Base-by-base conservation (phyloP, 768 basidiomycete genomes). In the Chalciporus pseudorubinellus region DNA sequence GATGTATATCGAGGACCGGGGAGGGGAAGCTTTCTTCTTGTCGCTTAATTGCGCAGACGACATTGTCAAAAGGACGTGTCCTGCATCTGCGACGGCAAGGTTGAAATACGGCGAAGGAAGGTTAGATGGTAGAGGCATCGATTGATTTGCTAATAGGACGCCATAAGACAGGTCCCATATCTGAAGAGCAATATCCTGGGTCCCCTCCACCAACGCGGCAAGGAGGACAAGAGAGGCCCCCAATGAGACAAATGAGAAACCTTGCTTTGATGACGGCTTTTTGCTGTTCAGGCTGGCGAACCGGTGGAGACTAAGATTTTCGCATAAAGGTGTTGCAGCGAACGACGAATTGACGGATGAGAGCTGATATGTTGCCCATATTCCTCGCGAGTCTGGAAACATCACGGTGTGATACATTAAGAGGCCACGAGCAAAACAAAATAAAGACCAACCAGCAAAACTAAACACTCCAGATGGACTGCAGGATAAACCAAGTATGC, bases 151-250 rank as follows among this genome's bases (percentile, higher is more conserved):
- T n/a, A 88, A 72, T 20, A 87, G 68, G 29, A 86, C 79, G 16
- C 80, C 80, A 56, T 83, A 88, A 52, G 82, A 82, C 19, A 87
- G 69, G 55, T 88, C 85, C 85, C 86, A 87, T 24, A 87, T 64
- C 16, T 83, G 78, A 24, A 87, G 65, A 14, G 72, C 69, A 46
- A 87, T 72, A 51, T 80, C 79, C 7, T 71, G 56, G 3, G 64
- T 47, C 16, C 46, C 48, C 14, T 57, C 52, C 26, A 73, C 71
- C 42, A 73, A 39, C 22, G 71, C 74, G 36, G 78, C 78, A 10
- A 88, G 74, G 39, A 87, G 73, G 41, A 81, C 79, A 42, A 82
- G 74, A 0, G 82, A 84, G 0, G 83, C 78, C 1, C 77, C 75
- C 14, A 86, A 63, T 3, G 84, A 74, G 4, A 83, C 65, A 6